phyloP scores from a whole-genome alignment of 2,329 filamentous ascomycete genomes.

The Cercospora brassicicola region DNA sequence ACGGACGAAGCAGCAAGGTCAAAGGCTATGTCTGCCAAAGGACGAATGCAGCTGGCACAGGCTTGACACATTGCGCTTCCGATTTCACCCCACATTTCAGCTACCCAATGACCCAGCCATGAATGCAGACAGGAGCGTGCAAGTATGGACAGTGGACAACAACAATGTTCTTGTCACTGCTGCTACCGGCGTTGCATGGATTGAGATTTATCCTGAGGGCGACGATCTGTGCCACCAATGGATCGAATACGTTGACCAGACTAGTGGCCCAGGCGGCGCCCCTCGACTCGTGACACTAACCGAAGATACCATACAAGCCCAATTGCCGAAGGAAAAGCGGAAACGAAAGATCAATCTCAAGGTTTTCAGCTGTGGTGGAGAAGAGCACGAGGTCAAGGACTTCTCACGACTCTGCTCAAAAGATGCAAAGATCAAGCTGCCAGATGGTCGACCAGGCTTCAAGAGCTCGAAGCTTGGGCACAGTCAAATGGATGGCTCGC shows the following conservation, averaged over 20 bases:
- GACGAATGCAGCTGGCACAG: conserved; percentile 93
- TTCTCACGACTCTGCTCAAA: conserved; percentile 69
- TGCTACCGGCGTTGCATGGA: conserved; percentile 75
- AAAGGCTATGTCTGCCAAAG: conserved; percentile 67
- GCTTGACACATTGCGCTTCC: conserved; percentile 83
- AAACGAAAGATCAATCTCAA: conserved; percentile 68
- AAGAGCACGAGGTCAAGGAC: conserved; percentile 74
- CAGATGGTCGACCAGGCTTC: conserved; percentile 72
- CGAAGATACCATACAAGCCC: conserved; percentile 70
- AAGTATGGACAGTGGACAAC: conserved; percentile 81
- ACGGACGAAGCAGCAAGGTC: conserved; percentile 77
- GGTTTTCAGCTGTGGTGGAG: conserved; percentile 74
- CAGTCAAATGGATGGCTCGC: conserved; percentile 68
- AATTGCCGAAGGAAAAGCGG: conserved; percentile 70
- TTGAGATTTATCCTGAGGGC: conserved; percentile 79
- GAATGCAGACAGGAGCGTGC: conserved; percentile 71
- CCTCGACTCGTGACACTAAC: conserved; percentile 72
- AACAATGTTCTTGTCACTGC: conserved; percentile 75
- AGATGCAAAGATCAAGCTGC: conserved; percentile 69
- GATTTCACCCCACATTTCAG: conserved; percentile 85
- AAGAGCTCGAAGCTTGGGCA: conserved; percentile 72
- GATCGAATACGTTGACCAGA: conserved; percentile 73
- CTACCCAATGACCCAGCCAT: conserved; percentile 71
- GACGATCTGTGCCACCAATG: conserved; percentile 77
- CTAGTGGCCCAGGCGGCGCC: conserved; percentile 57